A percentile compares a stretch with the other conserved stretches of the same genome.
These are phyloP conservation scores for Solanum clarkiae DNA, from an alignment of 257 asterid species.

Conservation along the genomic window DNA sequence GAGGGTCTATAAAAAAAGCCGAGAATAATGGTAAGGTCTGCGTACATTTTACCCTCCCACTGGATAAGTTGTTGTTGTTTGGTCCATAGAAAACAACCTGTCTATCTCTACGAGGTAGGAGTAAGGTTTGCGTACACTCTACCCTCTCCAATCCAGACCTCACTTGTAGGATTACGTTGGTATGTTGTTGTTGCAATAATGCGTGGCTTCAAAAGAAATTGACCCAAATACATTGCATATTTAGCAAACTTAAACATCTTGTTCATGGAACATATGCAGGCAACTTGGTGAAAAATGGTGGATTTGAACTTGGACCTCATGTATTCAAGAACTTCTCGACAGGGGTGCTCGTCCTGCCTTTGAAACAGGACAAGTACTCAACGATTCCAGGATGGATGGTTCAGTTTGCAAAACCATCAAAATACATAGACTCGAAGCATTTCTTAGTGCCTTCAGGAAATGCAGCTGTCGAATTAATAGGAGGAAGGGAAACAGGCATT, in stretches of 20 bases:
- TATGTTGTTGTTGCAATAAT: background rate
- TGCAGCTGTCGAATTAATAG: slow-evolving; percentile 58
- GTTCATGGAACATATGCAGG: slow-evolving; percentile 19
- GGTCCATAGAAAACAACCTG: too few species aligned
- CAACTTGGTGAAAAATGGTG: slow-evolving; percentile 61
- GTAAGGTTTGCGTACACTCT: background rate
- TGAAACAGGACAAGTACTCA: slow-evolving; percentile 37
- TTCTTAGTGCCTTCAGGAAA: slow-evolving; percentile 49
- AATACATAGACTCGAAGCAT: slow-evolving; percentile 57
- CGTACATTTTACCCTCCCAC: background rate
- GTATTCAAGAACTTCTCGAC: slow-evolving; percentile 71
- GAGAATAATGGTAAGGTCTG: background rate
- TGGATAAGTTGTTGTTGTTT: too few species aligned
- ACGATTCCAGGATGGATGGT: slow-evolving; percentile 76
- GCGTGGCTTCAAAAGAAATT: background rate
- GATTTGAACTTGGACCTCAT: slow-evolving; percentile 64
- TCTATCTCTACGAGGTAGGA: too few species aligned
- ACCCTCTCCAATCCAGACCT: background rate
- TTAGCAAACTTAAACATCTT: background rate
- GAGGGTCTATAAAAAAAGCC: background rate
- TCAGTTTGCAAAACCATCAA: slow-evolving; percentile 47
- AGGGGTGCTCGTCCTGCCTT: slow-evolving; percentile 60
- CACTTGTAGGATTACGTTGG: background rate
- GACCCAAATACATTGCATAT: background rate
- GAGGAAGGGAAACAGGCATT: slow-evolving; percentile 75